phyloP scores from a whole-genome alignment of 345 rosid species.

The Garcia nutans region DNA sequence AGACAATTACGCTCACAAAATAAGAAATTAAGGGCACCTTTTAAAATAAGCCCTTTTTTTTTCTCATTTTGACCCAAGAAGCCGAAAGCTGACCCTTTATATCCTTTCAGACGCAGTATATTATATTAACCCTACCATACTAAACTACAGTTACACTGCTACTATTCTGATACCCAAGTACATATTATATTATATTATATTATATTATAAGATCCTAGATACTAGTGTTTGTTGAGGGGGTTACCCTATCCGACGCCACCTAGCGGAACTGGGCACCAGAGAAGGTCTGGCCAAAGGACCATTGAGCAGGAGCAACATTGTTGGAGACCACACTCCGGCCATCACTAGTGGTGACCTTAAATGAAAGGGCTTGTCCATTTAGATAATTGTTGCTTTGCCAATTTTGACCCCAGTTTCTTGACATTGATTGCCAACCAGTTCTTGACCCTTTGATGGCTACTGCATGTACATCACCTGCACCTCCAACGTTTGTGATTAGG shows the following conservation, averaged over 20 bases:
- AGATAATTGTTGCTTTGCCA: constrained; percentile 33
- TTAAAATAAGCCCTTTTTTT: constrained; percentile 36
- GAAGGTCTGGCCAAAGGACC: constrained; percentile 34
- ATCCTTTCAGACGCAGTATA: background rate
- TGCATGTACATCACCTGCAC: constrained; percentile 28
- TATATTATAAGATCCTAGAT: too few relatives aligned
- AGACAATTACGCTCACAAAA: constrained; percentile 18
- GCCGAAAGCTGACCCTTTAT: constrained; percentile 2
- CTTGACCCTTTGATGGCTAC: constrained; percentile 28
- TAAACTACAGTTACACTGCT: background rate
- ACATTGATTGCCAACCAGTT: constrained; percentile 30
- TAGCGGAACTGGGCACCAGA: constrained; percentile 29
- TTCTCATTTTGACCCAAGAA: constrained; percentile 22
- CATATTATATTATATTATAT: too few relatives aligned
- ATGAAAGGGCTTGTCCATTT: constrained; percentile 27
- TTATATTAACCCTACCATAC: background rate
- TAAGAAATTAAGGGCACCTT: constrained; percentile 27
- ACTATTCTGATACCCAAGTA: background rate
- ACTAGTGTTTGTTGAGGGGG: too few relatives aligned
- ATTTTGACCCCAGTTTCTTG: constrained; percentile 35
- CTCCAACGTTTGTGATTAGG: constrained; percentile 31
- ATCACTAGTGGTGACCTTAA: constrained; percentile 34
- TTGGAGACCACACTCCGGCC: constrained; percentile 24
- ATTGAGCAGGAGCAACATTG: constrained; percentile 23
- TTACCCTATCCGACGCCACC: too few relatives aligned